Evolutionary conservation across 2,329 filamentous ascomycete genomes (phyloP), one percentile per base, ranked within the genome.

Genomic region (Trichoderma oligosporum): DNA sequence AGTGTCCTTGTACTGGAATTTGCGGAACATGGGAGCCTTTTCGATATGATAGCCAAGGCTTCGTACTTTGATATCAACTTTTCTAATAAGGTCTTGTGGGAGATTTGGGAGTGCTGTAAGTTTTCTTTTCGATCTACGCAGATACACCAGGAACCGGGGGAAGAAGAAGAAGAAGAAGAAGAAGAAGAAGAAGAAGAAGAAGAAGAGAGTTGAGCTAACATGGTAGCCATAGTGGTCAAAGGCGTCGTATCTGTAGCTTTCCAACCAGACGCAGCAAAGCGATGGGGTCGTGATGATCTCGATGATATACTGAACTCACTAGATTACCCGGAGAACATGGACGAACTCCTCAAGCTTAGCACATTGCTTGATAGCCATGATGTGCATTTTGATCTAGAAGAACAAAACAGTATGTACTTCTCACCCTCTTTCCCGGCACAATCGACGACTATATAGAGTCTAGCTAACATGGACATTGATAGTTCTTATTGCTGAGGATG

Each of bases 91-190:
- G 60, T 63, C 7, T 57, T 70, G 6, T 70, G 68, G 68, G 63
- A 66, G 22, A 62, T 70, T 20, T 67, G 67, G 66, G 67, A 68
- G 39, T 69, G 66, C 25, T 42, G 68, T 70, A 53, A 59, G 68
- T 65, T 12, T 31, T 12, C 5, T 14, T 2, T 5, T 11, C n/a
- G 4, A 20, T 41, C 22, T 4, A 6, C 14, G 14, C 9, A 9
- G 6, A 9, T 14, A n/a, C n/a, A n/a, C n/a, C 7, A 20, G 33
- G 11, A 33, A 7, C 7, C 3, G n/a, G n/a, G 12, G 1, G 2
- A 12, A 11, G 33, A 7, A n/a, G 7, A 29, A 18, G 16, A 16
- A 6, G 24, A 20, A n/a, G 33, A 47, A 29, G 11, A 25, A 6
- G 33, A 47, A 29, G 11, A 25, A 6, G n/a, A n/a, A n/a, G n/a